phyloP scores from a whole-genome alignment of 164 flowering plant genomes.

The Magnolia kwangsiensis region DNA sequence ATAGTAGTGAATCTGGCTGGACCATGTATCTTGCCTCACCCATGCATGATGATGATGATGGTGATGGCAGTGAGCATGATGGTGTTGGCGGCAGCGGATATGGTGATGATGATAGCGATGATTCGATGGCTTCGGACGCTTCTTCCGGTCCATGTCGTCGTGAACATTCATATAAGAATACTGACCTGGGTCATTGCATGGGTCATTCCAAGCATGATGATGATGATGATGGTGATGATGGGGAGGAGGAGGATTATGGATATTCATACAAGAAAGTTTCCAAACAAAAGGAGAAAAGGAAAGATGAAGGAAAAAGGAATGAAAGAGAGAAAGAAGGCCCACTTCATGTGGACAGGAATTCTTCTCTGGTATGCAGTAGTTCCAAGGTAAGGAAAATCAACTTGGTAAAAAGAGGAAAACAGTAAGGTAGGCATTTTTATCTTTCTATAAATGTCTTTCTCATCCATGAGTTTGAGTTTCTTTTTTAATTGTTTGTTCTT shows the following conservation, averaged over 20 bases:
- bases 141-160: conserved; percentile 60
- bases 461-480: background rate
- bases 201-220: conserved; percentile 4
- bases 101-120: conserved; percentile 43
- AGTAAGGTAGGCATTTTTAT: background rate
- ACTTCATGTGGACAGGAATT: conserved; percentile 10
- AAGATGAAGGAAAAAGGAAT: conserved; percentile 14
- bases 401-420: conserved; percentile 5
- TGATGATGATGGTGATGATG: conserved; percentile 7
- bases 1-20: conserved; percentile 87
- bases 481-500: background rate
- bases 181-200: background rate
- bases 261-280: conserved; percentile 20
- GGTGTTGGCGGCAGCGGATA: conserved; percentile 6
- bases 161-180: conserved; percentile 9
- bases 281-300: conserved; percentile 28
- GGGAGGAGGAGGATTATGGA: conserved; percentile 7
- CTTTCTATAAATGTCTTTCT: background rate
- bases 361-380: conserved; percentile 24
- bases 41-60: conserved; percentile 31
- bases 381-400: conserved; percentile 31
- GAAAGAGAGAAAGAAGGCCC: conserved; percentile 15
- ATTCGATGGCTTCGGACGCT: conserved; percentile 87
- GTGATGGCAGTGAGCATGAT: conserved; percentile 11
- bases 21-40: conserved; percentile 69